Conservation (phyloP, 2,329 filamentous ascomycete species). For the Colletotrichum sp. region DNA sequence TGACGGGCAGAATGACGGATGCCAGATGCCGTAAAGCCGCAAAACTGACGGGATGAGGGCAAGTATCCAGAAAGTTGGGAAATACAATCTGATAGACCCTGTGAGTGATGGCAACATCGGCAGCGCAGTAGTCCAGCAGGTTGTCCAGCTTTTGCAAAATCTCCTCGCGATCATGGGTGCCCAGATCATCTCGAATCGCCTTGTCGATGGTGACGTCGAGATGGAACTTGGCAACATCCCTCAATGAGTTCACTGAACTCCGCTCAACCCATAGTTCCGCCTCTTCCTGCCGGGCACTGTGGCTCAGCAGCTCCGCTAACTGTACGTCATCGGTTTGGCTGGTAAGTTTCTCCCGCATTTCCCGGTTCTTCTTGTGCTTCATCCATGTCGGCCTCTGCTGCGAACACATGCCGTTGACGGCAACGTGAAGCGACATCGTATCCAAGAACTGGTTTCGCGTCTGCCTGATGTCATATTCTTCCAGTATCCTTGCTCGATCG, state of each 20-base stretch:
- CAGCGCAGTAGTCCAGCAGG: constrained; percentile 91
- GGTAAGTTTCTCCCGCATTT: constrained; percentile 80
- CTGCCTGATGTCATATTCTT: constrained; percentile 88
- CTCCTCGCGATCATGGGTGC: constrained; percentile 75
- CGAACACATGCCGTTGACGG: constrained; percentile 99
- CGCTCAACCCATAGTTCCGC: constrained; percentile 95
- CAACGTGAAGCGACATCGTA: constrained; percentile 97
- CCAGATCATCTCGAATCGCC: constrained; percentile 83
- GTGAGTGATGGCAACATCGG: constrained; percentile 92
- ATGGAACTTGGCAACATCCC: constrained; percentile 96
- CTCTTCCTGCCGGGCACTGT: constrained; percentile 76
- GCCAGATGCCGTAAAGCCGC: constrained; percentile 92
- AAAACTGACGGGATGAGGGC: constrained; percentile 97
- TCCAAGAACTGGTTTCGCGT: constrained; percentile 88
- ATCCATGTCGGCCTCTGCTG: constrained; percentile 96
- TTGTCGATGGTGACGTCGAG: constrained; percentile 93
- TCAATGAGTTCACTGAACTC: constrained; percentile 92
- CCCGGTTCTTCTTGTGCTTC: constrained; percentile 90
- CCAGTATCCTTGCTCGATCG: constrained; percentile 83
- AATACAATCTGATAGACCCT: constrained; percentile 94
- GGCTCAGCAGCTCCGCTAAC: constrained; percentile 72
- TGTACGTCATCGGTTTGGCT: constrained; percentile 74
- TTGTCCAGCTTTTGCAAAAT: constrained; percentile 77
- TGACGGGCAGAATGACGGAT: constrained; percentile 88
- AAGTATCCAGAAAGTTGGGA: constrained; percentile 85